These are phyloP conservation scores for Cercophora newfieldiana DNA, from an alignment of 495 filamentous ascomycete species.

Conservation along the genomic window DNA sequence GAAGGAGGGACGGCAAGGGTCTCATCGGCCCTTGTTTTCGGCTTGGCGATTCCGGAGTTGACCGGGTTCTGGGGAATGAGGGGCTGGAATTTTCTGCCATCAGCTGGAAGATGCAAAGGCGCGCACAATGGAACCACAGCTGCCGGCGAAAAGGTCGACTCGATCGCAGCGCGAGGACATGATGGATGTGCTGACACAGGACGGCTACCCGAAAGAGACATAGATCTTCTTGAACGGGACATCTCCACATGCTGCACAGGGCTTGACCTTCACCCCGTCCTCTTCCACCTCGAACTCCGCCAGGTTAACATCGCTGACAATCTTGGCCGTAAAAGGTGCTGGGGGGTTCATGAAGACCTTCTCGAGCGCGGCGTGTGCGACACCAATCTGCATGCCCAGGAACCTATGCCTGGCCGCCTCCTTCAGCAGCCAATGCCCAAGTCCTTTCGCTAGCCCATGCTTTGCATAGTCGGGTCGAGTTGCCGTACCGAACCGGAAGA, in stretches of 20 bases:
- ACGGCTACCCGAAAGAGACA: not conserved
- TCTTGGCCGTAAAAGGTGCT: slow-evolving; percentile 32
- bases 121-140: too few relatives aligned
- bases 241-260: not conserved
- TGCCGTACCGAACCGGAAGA: slow-evolving; percentile 42
- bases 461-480: slow-evolving; percentile 38
- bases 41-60: not conserved
- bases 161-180: too few relatives aligned
- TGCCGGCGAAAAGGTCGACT: too few relatives aligned
- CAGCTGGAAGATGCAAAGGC: too few relatives aligned
- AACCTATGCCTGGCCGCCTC: slow-evolving; percentile 35
- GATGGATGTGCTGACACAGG: not conserved
- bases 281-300: not conserved
- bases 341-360: slow-evolving; percentile 40
- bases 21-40: not conserved
- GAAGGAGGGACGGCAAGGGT: not conserved
- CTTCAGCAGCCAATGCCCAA: slow-evolving; percentile 42
- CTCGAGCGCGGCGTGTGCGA: slow-evolving; percentile 33
- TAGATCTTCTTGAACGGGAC: not conserved
- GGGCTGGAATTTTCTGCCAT: too few relatives aligned
- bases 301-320: not conserved
- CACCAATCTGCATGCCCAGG: slow-evolving; percentile 40
- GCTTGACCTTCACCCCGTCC: not conserved
- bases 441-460: slow-evolving; percentile 35
- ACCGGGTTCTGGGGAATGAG: too few relatives aligned